A percentile compares a stretch with the other conserved stretches of the same genome.
These are phyloP conservation scores for Colletotrichum nymphaeae DNA, from an alignment of 2,329 filamentous ascomycete species.

Conservation along the genomic window DNA sequence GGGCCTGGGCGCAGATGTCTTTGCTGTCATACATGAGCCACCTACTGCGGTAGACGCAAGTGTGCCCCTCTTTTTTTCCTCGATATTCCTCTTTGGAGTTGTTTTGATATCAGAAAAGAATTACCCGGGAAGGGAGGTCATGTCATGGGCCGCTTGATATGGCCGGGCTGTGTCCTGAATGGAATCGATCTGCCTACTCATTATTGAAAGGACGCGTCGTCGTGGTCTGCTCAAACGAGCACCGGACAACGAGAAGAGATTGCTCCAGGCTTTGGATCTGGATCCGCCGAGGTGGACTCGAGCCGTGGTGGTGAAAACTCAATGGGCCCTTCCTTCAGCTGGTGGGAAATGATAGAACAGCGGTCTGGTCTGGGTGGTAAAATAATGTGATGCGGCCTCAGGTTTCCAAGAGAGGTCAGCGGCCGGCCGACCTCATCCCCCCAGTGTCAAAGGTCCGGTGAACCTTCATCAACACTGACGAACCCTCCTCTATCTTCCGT, in stretches of 20 bases:
- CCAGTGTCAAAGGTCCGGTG: neutral
- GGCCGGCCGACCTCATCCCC: too few species aligned
- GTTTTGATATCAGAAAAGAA: conserved; percentile 19
- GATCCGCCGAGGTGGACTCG: conserved; percentile 18
- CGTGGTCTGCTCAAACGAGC: conserved; percentile 1
- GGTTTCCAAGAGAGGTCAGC: conserved; percentile 1
- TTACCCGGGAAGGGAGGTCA: neutral
- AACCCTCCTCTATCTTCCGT: conserved; percentile 4
- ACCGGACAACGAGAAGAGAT: conserved; percentile 1
- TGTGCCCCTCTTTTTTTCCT: conserved; percentile 8
- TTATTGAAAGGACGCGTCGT: conserved; percentile 2
- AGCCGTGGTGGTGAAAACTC: conserved; percentile 1
- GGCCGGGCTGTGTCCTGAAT: conserved; percentile 1
- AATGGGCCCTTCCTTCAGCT: conserved; percentile 1
- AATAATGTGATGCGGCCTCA: conserved; percentile 22
- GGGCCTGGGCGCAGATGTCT: conserved; percentile 31
- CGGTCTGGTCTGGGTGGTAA: conserved; percentile 15
- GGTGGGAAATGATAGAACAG: conserved; percentile 16
- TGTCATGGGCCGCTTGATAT: conserved; percentile 21
- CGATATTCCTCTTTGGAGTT: neutral
- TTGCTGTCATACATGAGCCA: conserved; percentile 33
- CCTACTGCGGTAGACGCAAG: neutral
- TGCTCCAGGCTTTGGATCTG: conserved; percentile 5
- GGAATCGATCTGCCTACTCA: neutral
- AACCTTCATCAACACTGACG: neutral